Percentiles rank a stretch among this genome's conserved stretches.
phyloP scores from a whole-genome alignment of 768 basidiomycete species.

The Lactarius akahatsu region DNA sequence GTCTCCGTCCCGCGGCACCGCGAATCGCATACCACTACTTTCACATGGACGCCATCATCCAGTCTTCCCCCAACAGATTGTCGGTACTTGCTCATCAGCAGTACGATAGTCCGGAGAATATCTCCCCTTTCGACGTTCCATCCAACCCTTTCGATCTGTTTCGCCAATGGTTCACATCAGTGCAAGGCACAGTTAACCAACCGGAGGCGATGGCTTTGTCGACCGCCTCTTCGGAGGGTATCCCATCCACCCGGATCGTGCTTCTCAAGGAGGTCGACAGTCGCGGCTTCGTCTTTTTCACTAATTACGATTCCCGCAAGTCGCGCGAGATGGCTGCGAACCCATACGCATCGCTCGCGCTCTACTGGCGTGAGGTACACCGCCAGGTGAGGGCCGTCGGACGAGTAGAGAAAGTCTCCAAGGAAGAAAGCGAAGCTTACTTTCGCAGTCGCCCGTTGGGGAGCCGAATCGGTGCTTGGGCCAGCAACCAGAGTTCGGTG shows the following conservation, averaged over 20 bases:
- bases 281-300: constrained; percentile 93
- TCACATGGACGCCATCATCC: constrained; percentile 37
- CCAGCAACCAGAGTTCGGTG: constrained; percentile 81
- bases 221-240: constrained; percentile 65
- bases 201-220: constrained; percentile 90
- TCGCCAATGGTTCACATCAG: constrained; percentile 78
- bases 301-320: constrained; percentile 95
- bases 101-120: constrained; percentile 65
- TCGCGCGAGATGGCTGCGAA: constrained; percentile 75
- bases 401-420: constrained; percentile 71
- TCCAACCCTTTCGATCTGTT: constrained; percentile 83
- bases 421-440: constrained; percentile 78
- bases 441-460: constrained; percentile 79
- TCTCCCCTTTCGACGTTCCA: constrained; percentile 60
- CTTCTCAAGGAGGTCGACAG: constrained; percentile 89
- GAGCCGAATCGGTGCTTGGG: constrained; percentile 89
- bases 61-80: constrained; percentile 53
- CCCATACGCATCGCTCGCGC: constrained; percentile 77
- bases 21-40: constrained; percentile 39
- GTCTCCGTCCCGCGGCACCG: background rate
- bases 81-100: constrained; percentile 73
- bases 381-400: constrained; percentile 84
- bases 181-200: constrained; percentile 64
- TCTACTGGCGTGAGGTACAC: constrained; percentile 89
- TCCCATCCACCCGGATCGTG: constrained; percentile 87